phyloP scores from a whole-genome alignment of 129 eudicot species.

The Escallonia rubra region DNA sequence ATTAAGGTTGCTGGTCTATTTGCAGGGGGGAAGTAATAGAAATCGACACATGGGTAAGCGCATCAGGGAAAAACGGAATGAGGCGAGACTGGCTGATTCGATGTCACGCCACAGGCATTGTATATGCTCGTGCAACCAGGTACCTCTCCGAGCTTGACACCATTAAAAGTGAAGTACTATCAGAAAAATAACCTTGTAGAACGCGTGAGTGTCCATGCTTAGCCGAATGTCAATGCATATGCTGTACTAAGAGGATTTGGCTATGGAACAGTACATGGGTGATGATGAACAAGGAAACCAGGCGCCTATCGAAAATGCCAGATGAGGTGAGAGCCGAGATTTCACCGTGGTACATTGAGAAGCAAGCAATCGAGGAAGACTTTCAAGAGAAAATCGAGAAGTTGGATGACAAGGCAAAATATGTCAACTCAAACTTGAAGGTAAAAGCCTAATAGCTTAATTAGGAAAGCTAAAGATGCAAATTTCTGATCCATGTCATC shows the following conservation, averaged over 20 bases:
- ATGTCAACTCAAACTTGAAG: conserved; percentile 53
- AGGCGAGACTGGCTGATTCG: conserved; percentile 72
- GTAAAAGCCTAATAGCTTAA: conserved; percentile 17
- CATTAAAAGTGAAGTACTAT: too few species aligned
- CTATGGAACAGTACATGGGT: conserved; percentile 66
- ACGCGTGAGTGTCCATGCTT: too few species aligned
- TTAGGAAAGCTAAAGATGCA: not conserved
- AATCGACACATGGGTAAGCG: conserved; percentile 88
- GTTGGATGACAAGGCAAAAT: conserved; percentile 54
- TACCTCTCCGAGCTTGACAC: not conserved
- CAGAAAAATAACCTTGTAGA: too few species aligned
- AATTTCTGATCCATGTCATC: not conserved
- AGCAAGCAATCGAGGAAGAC: conserved; percentile 58
- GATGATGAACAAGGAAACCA: conserved; percentile 79
- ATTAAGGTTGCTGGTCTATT: not conserved
- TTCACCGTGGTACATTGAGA: conserved; percentile 64
- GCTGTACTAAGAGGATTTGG: not conserved
- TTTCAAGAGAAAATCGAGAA: conserved; percentile 45
- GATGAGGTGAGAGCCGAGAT: conserved; percentile 72
- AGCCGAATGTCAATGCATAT: too few species aligned
- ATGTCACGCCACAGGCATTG: conserved; percentile 55
- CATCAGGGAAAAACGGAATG: conserved; percentile 89
- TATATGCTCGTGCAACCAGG: conserved; percentile 77
- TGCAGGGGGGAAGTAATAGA: conserved; percentile 78
- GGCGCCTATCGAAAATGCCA: conserved; percentile 78